Evolutionary conservation across 2,329 filamentous ascomycete species (phyloP).

Genomic region (Fusarium sp.): DNA sequence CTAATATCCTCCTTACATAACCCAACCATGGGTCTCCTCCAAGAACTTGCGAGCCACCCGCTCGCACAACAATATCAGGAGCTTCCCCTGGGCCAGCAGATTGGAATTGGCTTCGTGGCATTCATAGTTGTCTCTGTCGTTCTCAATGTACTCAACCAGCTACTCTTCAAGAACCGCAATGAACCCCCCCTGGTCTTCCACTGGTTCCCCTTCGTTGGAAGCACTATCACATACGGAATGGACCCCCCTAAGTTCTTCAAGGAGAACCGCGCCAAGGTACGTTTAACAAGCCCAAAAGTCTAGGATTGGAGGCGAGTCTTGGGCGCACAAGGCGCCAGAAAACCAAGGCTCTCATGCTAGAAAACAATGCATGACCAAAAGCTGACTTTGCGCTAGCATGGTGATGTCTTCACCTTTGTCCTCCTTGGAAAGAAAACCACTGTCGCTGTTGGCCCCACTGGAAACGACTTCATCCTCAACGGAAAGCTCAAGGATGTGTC

Average conservation of each 20-base stretch:
- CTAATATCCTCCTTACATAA: background rate
- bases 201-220: constrained; percentile 85
- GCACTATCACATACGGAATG: constrained; percentile 93
- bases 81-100: constrained; percentile 59
- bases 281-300: constrained; percentile 28
- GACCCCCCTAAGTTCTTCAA: constrained; percentile 90
- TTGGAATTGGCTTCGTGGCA: constrained; percentile 54
- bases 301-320: background rate
- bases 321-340: background rate
- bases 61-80: constrained; percentile 60
- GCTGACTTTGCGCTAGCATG: constrained; percentile 66
- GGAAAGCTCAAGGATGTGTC: constrained; percentile 90
- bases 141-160: constrained; percentile 82
- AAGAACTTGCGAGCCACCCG: constrained; percentile 60
- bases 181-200: constrained; percentile 85
- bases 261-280: constrained; percentile 79
- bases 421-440: constrained; percentile 91
- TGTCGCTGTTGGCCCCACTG: constrained; percentile 81
- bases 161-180: constrained; percentile 83
- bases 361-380: background rate
- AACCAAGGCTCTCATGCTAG: background rate
- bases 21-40: constrained; percentile 64
- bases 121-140: constrained; percentile 68
- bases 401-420: constrained; percentile 89
- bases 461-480: constrained; percentile 92